phyloP scores from a whole-genome alignment of 495 filamentous ascomycete species.

The Penicillium macrosclerotiorum region DNA sequence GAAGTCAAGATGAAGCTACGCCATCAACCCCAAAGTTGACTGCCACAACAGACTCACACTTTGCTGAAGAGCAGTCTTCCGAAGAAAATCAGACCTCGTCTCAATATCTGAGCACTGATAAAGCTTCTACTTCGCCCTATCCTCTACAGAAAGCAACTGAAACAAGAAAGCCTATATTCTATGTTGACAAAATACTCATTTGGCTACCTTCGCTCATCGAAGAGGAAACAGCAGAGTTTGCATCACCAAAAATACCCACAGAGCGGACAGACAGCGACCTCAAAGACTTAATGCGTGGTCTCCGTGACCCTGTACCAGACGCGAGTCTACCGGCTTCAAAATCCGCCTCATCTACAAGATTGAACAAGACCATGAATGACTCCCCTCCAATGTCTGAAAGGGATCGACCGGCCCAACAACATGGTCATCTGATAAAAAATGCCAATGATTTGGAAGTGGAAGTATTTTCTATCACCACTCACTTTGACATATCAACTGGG shows the following conservation, averaged over 20 bases:
- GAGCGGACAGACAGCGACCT: constrained; percentile 18
- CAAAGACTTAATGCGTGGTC: constrained; percentile 18
- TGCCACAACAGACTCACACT: constrained; percentile 16
- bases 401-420: constrained; percentile 6
- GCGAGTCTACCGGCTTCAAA: constrained; percentile 33
- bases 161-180: constrained; percentile 33
- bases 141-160: constrained; percentile 22
- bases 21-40: constrained; percentile 31
- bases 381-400: constrained; percentile 10
- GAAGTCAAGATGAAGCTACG: constrained; percentile 13
- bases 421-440: not conserved
- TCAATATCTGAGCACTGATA: constrained; percentile 16
- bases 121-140: constrained; percentile 16
- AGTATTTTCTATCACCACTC: constrained; percentile 53
- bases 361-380: constrained; percentile 19
- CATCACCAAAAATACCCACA: constrained; percentile 4
- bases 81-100: constrained; percentile 6
- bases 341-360: constrained; percentile 20
- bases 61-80: constrained; percentile 11
- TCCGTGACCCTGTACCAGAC: constrained; percentile 22
- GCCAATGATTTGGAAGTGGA: constrained; percentile 48
- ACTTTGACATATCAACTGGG: constrained; percentile 67
- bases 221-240: constrained; percentile 4
- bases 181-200: constrained; percentile 32
- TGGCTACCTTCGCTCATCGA: constrained; percentile 33